Conservation (phyloP, 1,284 basidiomycete genomes). For the Ustilago crameri region DNA sequence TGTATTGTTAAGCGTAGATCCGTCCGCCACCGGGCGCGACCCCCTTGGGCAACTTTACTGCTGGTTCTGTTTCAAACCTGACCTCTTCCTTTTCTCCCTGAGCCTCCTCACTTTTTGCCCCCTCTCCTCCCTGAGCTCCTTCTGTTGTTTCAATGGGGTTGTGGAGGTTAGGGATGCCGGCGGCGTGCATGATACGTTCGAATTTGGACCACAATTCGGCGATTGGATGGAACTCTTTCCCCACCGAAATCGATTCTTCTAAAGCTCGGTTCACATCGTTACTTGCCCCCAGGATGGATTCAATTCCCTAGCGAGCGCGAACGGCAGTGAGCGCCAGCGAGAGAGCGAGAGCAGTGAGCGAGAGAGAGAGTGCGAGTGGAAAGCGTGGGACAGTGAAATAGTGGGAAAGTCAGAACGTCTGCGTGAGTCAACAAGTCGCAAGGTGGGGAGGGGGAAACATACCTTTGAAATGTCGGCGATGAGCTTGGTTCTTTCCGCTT, state of each 20-base stretch:
- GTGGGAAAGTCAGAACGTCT: no score
- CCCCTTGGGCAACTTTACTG: slow-evolving; percentile 18
- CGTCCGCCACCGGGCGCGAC: slow-evolving; percentile 45
- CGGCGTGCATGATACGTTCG: slow-evolving; percentile 76
- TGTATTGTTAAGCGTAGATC: slow-evolving; percentile 25
- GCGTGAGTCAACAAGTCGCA: no score
- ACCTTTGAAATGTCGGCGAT: slow-evolving; percentile 2
- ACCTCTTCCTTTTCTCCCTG: background rate
- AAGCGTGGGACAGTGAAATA: no score
- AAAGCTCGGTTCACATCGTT: slow-evolving; percentile 91
- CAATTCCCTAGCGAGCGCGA: slow-evolving; percentile 77
- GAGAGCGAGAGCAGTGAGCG: background rate
- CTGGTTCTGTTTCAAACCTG: slow-evolving; percentile 1
- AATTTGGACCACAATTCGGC: slow-evolving; percentile 86
- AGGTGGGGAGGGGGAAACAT: background rate
- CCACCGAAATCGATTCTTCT: slow-evolving; percentile 90
- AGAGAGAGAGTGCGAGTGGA: background rate
- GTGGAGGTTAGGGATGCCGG: slow-evolving; percentile 48
- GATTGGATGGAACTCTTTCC: slow-evolving; percentile 90
- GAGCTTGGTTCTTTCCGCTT: background rate
- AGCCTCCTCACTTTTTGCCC: no score
- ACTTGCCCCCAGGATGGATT: slow-evolving; percentile 83
- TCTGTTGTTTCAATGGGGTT: background rate
- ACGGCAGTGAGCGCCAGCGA: background rate
- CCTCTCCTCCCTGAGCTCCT: background rate